Conservation (phyloP, 208 protist species). For the Crithidia acanthocephali region DNA sequence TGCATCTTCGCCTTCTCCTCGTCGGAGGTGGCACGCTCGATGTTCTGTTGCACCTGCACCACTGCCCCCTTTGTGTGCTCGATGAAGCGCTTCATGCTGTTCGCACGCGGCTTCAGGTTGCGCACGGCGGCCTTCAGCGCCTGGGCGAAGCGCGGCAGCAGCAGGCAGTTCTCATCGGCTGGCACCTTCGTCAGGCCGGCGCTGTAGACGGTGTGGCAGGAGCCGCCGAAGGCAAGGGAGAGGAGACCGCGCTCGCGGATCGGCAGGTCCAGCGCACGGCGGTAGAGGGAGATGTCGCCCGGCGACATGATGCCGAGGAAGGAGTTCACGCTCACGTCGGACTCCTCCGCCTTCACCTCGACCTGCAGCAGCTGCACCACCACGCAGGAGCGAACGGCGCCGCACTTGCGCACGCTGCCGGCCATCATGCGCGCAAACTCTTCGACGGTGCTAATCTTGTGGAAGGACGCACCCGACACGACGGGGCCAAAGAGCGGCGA, state of each 20-base stretch:
- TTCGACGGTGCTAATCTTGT: conserved; percentile 27
- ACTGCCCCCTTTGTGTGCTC: conserved; percentile 30
- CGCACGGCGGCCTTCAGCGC: conserved; percentile 30
- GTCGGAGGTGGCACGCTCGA: conserved; percentile 18
- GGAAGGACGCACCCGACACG: conserved; percentile 32
- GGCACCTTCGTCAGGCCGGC: conserved; percentile 36
- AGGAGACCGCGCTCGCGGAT: conserved; percentile 38
- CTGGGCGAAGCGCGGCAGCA: conserved; percentile 28
- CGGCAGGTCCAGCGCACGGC: conserved; percentile 18
- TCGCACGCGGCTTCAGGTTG: conserved; percentile 24
- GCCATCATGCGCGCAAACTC: conserved; percentile 40
- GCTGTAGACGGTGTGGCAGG: conserved; percentile 41
- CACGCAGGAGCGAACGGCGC: conserved; percentile 44
- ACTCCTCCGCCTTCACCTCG: conserved; percentile 25
- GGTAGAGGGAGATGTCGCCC: conserved; percentile 37
- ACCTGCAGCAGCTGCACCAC: conserved; percentile 50
- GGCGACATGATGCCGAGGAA: conserved; percentile 40
- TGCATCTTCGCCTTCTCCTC: conserved; percentile 39
- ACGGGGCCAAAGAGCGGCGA: conserved; percentile 44
- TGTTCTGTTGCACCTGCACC: conserved; percentile 21
- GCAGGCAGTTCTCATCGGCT: conserved; percentile 42
- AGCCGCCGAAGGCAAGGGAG: conserved; percentile 36
- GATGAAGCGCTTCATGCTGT: conserved; percentile 44
- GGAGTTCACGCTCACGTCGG: conserved; percentile 41
- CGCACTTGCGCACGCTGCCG: conserved; percentile 37